Evolutionary conservation across 75 land plant species (phyloP), one percentile per base, ranked within the genome.

Genomic region (Picea sitchensis): DNA sequence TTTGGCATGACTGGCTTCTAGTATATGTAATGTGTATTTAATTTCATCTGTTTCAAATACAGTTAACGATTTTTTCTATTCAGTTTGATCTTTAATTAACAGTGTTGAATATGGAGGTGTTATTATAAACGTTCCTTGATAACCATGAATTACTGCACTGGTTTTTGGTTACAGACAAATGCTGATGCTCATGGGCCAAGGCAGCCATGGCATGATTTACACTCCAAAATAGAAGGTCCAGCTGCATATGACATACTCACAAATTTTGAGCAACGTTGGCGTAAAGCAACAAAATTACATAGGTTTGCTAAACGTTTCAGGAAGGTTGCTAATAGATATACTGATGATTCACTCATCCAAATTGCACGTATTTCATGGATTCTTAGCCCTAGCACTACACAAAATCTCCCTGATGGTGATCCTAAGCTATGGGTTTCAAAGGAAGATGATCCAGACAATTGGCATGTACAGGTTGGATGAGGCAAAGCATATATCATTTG

Each of bases 131-230:
- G 9, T 51, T 51, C 56, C 56, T 51, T 51, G 56, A 51, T 51
- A 51, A 51, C 56, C 56, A 8, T 51, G 56, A 9, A 51, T 71
- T 71, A n/a, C 44, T 41, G 44, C n/a, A n/a, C 21, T 71, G n/a
- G 3, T 71, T 47, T 71, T 44, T 18, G 9, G n/a, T 71, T 18
- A 71, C 74, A 71, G 74, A 71, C 56, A 71, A 71, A 71, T 8
- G 64, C 11, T 73, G 56, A 80, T 62, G 75, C 79, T 21, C 58
- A 73, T 58, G 91, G 90, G 13, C 98, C 98, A 65, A 86, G 98
- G 64, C 92, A 94, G 81, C 96, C 98, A 77, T 95, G 98, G 98
- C 98, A 95, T 88, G 96, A 95, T 81, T 80, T 91, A 61, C 98
- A 95, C 60, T 93, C 92, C 77, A 91, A 85, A 79, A 88, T 93